Conservation (phyloP, 179 eudicot genomes). For the Heliamphora pulchella region DNA sequence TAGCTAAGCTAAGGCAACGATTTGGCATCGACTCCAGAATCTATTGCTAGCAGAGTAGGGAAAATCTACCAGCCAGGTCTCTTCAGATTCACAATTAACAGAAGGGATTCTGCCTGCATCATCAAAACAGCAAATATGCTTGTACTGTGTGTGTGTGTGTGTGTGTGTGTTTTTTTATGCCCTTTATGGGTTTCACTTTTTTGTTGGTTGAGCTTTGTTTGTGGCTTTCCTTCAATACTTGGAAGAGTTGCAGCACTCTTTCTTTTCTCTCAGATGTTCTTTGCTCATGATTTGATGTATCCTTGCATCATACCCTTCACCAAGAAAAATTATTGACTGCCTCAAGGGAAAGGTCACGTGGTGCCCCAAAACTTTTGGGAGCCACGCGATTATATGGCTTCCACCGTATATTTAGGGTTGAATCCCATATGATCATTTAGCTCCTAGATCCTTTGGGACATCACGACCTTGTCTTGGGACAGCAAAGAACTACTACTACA, state of each 20-base stretch:
- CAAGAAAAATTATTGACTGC: no score
- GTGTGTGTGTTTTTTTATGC: background rate
- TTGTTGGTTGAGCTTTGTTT: background rate
- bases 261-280: no score
- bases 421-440: no score
- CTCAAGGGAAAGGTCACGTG: no score
- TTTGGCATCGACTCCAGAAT: background rate
- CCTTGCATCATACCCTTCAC: no score
- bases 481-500: no score
- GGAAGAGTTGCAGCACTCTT: background rate
- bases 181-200: background rate
- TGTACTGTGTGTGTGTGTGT: background rate
- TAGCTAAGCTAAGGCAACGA: conserved; percentile 14
- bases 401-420: no score
- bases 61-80: background rate
- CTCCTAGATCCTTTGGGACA: no score
- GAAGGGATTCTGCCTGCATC: background rate
- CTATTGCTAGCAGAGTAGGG: conserved; percentile 1
- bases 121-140: conserved; percentile 5
- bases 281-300: no score
- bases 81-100: background rate
- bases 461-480: no score
- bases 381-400: no score
- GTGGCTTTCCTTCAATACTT: background rate
- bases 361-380: no score